These are phyloP conservation scores for Misopates orontium DNA, from an alignment of 257 asterid genomes.

Conservation along the genomic window DNA sequence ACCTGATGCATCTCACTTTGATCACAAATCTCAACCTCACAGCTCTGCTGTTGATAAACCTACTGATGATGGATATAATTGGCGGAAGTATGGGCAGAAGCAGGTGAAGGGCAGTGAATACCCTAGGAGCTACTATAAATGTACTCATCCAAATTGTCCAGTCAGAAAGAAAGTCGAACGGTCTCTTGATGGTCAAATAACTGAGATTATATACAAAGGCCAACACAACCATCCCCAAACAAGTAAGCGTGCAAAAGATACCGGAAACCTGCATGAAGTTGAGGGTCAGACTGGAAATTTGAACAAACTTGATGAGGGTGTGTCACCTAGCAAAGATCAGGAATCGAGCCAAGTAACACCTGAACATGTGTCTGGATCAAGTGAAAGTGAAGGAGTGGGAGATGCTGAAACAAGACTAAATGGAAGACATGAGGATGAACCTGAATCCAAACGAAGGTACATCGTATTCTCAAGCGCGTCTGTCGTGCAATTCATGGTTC, in stretches of 20 bases:
- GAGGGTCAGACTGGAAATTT: constrained; percentile 45
- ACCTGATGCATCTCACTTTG: constrained; percentile 40
- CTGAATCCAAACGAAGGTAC: constrained; percentile 81
- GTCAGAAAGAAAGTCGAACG: constrained; percentile 80
- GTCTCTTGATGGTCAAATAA: constrained; percentile 63
- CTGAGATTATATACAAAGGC: constrained; percentile 74
- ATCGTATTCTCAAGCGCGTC: not conserved
- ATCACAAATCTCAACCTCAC: constrained; percentile 48
- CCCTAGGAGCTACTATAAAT: constrained; percentile 77
- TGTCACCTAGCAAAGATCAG: constrained; percentile 40
- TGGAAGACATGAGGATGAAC: constrained; percentile 70
- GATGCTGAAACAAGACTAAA: constrained; percentile 43
- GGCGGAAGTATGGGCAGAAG: constrained; percentile 78
- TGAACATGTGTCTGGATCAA: constrained; percentile 64
- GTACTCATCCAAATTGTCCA: constrained; percentile 64
- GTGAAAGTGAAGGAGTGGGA: constrained; percentile 71
- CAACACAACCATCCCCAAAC: constrained; percentile 73
- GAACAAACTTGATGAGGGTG: constrained; percentile 39
- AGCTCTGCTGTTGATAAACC: constrained; percentile 51
- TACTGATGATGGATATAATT: constrained; percentile 63
- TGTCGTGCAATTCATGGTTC: not conserved
- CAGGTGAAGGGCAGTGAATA: constrained; percentile 67
- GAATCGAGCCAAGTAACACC: constrained; percentile 71
- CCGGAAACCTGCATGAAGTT: constrained; percentile 46
- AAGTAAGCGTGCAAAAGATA: constrained; percentile 52